Conservation (phyloP, 1,139 yeast species). For the Candida tunisiensis region DNA sequence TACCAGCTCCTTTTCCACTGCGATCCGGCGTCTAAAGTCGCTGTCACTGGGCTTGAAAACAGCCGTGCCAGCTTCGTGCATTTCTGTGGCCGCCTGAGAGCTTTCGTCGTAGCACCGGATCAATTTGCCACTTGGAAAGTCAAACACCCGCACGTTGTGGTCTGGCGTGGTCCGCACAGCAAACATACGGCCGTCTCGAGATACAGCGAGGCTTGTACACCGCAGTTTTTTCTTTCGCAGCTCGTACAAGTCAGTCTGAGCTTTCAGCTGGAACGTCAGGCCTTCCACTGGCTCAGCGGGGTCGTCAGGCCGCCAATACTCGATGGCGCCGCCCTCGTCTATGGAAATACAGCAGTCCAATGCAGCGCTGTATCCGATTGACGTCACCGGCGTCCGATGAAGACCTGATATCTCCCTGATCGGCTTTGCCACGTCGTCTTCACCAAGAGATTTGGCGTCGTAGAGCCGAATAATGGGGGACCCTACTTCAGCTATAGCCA, state of each 20-base stretch:
- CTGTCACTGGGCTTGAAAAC: conserved; percentile 10
- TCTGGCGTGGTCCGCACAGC: conserved; percentile 9
- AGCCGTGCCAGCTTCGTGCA: conserved; percentile 14
- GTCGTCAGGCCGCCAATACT: not conserved
- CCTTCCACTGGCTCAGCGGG: not conserved
- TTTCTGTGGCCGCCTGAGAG: conserved; percentile 10
- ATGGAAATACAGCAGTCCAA: not conserved
- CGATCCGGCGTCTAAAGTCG: conserved; percentile 16
- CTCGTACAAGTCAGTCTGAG: not conserved
- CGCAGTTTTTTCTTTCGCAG: not conserved
- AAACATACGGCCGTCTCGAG: not conserved
- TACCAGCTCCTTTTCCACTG: conserved; percentile 16
- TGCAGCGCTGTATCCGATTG: not conserved
- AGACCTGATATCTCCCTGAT: not conserved
- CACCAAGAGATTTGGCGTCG: no score
- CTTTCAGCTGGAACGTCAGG: not conserved
- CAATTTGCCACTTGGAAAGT: conserved; percentile 22
- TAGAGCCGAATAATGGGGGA: not conserved
- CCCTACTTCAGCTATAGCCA: not conserved
- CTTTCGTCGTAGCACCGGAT: conserved; percentile 21
- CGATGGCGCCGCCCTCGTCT: not conserved
- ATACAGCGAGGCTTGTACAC: not conserved
- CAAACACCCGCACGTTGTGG: conserved; percentile 20
- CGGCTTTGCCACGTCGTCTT: not conserved
- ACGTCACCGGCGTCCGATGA: not conserved